phyloP scores from a whole-genome alignment of 2,329 filamentous ascomycete species.

The Fonsecaea erecta region DNA sequence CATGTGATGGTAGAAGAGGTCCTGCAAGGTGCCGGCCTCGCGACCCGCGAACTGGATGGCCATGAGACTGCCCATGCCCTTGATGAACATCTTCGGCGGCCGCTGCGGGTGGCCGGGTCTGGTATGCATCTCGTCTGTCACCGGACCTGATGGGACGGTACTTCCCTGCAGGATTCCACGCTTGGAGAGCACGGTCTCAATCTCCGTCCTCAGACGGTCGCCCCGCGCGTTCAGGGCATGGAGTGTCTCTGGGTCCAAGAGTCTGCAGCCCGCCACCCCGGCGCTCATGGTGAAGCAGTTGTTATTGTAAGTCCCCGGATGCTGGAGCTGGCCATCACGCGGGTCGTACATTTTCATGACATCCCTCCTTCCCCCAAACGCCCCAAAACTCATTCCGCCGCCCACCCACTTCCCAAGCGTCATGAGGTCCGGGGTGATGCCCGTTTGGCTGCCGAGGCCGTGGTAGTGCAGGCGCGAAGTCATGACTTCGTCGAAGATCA shows the following conservation, averaged over 20 bases:
- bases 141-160: conserved; percentile 14
- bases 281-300: conserved; percentile 66
- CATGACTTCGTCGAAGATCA: conserved; percentile 75
- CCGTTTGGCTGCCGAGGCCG: conserved; percentile 51
- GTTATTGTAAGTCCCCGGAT: conserved; percentile 72
- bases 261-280: conserved; percentile 49
- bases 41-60: conserved; percentile 39
- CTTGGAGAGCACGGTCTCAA: conserved; percentile 32
- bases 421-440: conserved; percentile 63
- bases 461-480: conserved; percentile 62
- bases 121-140: conserved; percentile 21
- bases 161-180: conserved; percentile 9
- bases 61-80: conserved; percentile 42
- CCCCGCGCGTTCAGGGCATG: conserved; percentile 40
- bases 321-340: conserved; percentile 49
- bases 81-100: conserved; percentile 40
- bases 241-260: conserved; percentile 36
- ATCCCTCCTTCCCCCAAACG: conserved; percentile 64
- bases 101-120: conserved; percentile 19
- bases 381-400: conserved; percentile 69
- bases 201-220: conserved; percentile 35
- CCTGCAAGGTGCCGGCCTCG: conserved; percentile 33
- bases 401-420: conserved; percentile 71
- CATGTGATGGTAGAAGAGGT: conserved; percentile 41
- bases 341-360: conserved; percentile 66